Base-by-base conservation (phyloP, 192 early-diverging fungal genomes). In the Coemansia sp. region DNA sequence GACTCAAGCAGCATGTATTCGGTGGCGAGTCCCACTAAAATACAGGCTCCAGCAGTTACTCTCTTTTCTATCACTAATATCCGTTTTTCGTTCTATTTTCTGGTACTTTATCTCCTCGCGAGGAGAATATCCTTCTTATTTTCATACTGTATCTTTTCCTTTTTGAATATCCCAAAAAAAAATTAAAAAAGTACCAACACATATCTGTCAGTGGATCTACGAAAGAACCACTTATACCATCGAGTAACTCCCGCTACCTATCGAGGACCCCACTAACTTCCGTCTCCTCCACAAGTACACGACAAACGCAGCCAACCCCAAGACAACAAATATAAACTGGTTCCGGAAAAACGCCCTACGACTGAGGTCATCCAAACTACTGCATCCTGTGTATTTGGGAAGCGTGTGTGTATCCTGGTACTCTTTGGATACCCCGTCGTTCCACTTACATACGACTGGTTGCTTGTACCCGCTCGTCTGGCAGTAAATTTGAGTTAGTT, bases 371-470 rank as follows among this genome's bases (percentile, higher is more conserved):
- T 18, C 67, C 2, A 67, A 25, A 25, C 49, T 62, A 2, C 29
- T 33, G 59, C 77, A 79, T 0, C 49, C 28, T 9, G 57, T n/a
- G 58, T 67, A 79, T 21, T 61, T 49, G 0, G 77, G 68, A 13
- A 79, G 60, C 3, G 26, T 2, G 29, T 78, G 70, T 5, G 64
- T 13, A 55, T 78, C 67, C 56, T 66, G 66, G 64, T 70, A 64
- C 13, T 67, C 71, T 35, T 70, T 69, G 34, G 67, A 56, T 16
- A 72, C 67, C 16, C 40, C 61, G 2, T 35, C 53, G 58, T 71
- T 70, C 77, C 77, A 79, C 16, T 61, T 23, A 39, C 77, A 79
- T 1, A 49, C 58, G 1, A 71, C 64, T n/a, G 69, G 66, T n/a
- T 79, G 77, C 39, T 79, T 79, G 65, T 62, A 79, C 21, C 53